Evolutionary conservation across 306 rosid genomes (phyloP), one percentile per base, ranked within the genome.

Genomic region (Vachellia pachyceras): DNA sequence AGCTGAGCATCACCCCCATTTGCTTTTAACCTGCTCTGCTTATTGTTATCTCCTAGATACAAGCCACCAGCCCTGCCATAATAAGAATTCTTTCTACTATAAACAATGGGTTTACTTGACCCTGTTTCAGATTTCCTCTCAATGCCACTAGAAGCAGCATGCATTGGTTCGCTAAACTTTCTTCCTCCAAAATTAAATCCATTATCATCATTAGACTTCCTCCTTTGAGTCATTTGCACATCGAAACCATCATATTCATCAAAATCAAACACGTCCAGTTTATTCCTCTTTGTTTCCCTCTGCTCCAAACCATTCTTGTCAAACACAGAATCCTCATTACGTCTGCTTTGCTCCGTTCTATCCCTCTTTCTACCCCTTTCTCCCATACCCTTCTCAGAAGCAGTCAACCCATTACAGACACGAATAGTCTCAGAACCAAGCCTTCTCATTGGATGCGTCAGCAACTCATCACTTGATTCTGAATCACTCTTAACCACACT

Each of bases 381-480:
- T 22, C 44, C 83, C 57, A 29, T 29, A 8, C 89, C 91, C 79
- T 77, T 89, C 61, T 89, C 97, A 52, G 58, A 76, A 71, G 90
- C 85, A 81, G 69, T 77, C 82, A 92, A 80, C 52, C 87, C 88
- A 87, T 89, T 92, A 61, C 97, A 92, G 5, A 86, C 92, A 69
- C 94, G 87, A 49, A 90, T 74, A 5, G 93, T 94, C 82, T 92
- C 97, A 0, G 92, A 82, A 10, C 89, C 97, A 55, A 89, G 87
- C 82, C 92, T 92, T 79, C 95, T 87, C 2, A 83, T 82, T 75
- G 88, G 82, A 14, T 91, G 85, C 70, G 67, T 65, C 77, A 57
- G 33, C n/a, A 88, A 74, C 86, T 90, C 94, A 69, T 88, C 94
- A 23, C 98, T 94, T 20, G 97, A 90, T 67, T 83, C 95, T 7